Percentiles rank a stretch among this genome's conserved stretches.
Evolutionary conservation across 306 rosid genomes (phyloP).

Genomic region (Adenanthera pavonina): DNA sequence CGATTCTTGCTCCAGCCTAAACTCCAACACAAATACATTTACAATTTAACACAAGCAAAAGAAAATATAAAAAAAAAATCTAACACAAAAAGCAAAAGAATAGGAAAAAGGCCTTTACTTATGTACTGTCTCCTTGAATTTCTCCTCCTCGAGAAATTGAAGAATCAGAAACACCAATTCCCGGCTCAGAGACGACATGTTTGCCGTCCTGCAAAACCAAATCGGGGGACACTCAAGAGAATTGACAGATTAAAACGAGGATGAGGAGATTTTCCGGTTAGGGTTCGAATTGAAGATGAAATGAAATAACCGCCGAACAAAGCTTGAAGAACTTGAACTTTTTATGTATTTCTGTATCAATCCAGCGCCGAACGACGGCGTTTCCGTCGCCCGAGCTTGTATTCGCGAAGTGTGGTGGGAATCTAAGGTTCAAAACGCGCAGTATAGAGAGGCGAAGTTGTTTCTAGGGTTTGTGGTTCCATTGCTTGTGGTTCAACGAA

Average conservation of each 20-base stretch:
- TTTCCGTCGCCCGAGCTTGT: background rate
- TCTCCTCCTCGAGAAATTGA: slow-evolving; percentile 84
- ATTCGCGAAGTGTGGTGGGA: background rate
- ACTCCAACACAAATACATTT: slow-evolving; percentile 19
- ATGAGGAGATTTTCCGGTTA: background rate
- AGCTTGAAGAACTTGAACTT: slow-evolving; percentile 32
- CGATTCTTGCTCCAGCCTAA: slow-evolving; percentile 18
- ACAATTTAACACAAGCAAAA: slow-evolving; percentile 9
- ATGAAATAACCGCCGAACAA: background rate
- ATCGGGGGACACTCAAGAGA: background rate
- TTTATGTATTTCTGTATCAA: background rate
- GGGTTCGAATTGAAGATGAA: slow-evolving; percentile 29
- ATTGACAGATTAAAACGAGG: background rate
- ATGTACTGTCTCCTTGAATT: slow-evolving; percentile 65
- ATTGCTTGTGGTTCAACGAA: slow-evolving; percentile 31
- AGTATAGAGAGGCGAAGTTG: slow-evolving; percentile 23
- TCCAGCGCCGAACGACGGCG: slow-evolving; percentile 16
- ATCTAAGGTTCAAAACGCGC: background rate
- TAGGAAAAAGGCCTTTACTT: slow-evolving; percentile 47
- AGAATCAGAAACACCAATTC: slow-evolving; percentile 75
- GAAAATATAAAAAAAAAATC: background rate
- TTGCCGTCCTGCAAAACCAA: slow-evolving; percentile 7
- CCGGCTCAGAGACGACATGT: slow-evolving; percentile 70
- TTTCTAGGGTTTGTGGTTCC: slow-evolving; percentile 62
- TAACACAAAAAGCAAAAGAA: background rate